Conservation (phyloP, 2,329 filamentous ascomycete genomes). For the Ophiognomonia clavigignenti-juglandacearum region DNA sequence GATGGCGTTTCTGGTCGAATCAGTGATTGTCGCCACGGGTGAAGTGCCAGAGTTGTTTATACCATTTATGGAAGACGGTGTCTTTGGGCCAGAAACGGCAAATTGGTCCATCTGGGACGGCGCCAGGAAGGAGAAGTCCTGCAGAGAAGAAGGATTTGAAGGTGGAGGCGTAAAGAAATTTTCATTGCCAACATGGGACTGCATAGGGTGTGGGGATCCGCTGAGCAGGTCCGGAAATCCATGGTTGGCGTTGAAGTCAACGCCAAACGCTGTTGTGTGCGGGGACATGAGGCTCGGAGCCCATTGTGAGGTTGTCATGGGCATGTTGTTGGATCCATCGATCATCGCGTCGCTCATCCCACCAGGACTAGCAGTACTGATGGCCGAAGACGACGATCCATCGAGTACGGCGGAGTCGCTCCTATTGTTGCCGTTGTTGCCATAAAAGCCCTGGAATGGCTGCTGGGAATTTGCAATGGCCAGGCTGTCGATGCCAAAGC, state of each 20-base stretch:
- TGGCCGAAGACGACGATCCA: constrained; percentile 90
- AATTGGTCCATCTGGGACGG: constrained; percentile 30
- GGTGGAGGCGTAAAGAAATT: constrained; percentile 75
- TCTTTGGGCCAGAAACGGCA: constrained; percentile 59
- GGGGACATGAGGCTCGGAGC: constrained; percentile 65
- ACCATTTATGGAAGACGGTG: constrained; percentile 66
- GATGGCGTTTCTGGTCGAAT: constrained; percentile 58
- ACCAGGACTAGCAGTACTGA: constrained; percentile 91
- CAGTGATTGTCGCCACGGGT: constrained; percentile 60
- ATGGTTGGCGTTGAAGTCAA: constrained; percentile 65
- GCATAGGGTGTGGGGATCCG: constrained; percentile 69
- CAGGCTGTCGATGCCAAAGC: constrained; percentile 11
- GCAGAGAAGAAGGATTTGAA: constrained; percentile 55
- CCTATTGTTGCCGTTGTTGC: constrained; percentile 38
- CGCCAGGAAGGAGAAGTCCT: constrained; percentile 61
- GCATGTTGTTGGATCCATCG: constrained; percentile 68
- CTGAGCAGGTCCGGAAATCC: constrained; percentile 70
- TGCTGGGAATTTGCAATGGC: constrained; percentile 25
- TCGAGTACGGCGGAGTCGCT: constrained; percentile 83
- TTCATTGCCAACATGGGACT: constrained; percentile 67
- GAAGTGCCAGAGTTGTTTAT: constrained; percentile 50
- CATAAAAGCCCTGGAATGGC: constrained; percentile 64
- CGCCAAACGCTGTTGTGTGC: constrained; percentile 63
- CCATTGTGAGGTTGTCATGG: constrained; percentile 58
- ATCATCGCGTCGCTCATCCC: constrained; percentile 88